Evolutionary conservation across 371 early-diverging fungal genomes (phyloP).

Genomic region (Mucor lusitanicus): DNA sequence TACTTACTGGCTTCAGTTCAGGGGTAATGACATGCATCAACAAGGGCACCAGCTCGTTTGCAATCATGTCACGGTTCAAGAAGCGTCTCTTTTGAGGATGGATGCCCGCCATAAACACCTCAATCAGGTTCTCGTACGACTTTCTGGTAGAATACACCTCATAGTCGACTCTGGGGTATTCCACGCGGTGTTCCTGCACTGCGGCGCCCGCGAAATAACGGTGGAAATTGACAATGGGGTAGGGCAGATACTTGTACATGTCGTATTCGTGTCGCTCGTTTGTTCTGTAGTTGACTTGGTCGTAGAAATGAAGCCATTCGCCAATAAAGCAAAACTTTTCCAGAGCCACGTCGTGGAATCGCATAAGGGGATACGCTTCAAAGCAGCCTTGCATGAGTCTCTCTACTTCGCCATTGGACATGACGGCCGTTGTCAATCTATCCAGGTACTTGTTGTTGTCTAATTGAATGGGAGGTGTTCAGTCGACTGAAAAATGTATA

Average conservation of each 20-base stretch:
- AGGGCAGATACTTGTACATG: slow-evolving; percentile 72
- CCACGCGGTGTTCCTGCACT: slow-evolving; percentile 62
- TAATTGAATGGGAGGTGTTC: slow-evolving; percentile 11
- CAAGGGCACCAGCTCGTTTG: slow-evolving; percentile 64
- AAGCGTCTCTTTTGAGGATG: slow-evolving; percentile 50
- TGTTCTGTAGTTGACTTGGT: slow-evolving; percentile 59
- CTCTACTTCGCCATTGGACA: slow-evolving; percentile 80
- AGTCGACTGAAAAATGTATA: no score
- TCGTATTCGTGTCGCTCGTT: slow-evolving; percentile 49
- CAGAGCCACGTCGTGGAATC: slow-evolving; percentile 75
- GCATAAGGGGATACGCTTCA: slow-evolving; percentile 84
- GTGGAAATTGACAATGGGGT: slow-evolving; percentile 77
- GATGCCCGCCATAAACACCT: slow-evolving; percentile 55
- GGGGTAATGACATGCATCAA: slow-evolving; percentile 81
- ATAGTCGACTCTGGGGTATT: slow-evolving; percentile 81
- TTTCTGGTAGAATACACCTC: slow-evolving; percentile 59
- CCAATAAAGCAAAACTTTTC: slow-evolving; percentile 62
- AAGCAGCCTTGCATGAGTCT: slow-evolving; percentile 89
- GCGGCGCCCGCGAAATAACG: slow-evolving; percentile 78
- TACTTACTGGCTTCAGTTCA: slow-evolving; percentile 67
- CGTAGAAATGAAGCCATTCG: slow-evolving; percentile 88
- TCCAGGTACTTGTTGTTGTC: slow-evolving; percentile 43
- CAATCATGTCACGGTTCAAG: slow-evolving; percentile 47
- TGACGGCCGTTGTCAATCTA: slow-evolving; percentile 55
- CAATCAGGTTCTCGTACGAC: slow-evolving; percentile 59